phyloP scores from a whole-genome alignment of 306 rosid genomes.

The Quercus rubra region DNA sequence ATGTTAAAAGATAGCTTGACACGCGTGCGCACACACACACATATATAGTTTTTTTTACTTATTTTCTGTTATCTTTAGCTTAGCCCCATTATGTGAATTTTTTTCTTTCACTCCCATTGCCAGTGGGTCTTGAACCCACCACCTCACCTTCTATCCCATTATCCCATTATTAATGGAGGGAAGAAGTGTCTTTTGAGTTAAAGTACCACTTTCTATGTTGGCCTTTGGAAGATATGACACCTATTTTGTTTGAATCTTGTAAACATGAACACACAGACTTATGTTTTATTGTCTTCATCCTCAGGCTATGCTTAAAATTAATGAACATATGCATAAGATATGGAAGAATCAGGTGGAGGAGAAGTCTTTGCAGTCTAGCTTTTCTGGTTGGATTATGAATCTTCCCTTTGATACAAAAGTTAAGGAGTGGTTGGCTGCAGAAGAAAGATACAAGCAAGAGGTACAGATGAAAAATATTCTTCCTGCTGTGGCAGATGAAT shows the following conservation, averaged over 20 bases:
- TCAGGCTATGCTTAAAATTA: constrained; percentile 98
- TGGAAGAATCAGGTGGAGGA: constrained; percentile 81
- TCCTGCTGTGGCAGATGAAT: constrained; percentile 84
- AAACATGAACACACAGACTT: constrained; percentile 3
- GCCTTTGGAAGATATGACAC: constrained; percentile 1
- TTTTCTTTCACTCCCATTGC: no score
- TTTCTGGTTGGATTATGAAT: constrained; percentile 83
- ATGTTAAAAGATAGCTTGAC: no score
- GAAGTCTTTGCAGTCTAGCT: constrained; percentile 63
- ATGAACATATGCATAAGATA: constrained; percentile 92
- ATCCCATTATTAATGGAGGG: background rate
- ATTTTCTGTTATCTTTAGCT: no score
- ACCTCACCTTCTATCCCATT: no score
- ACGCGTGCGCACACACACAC: rapidly evolving
- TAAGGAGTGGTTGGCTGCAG: constrained; percentile 90
- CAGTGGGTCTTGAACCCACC: no score
- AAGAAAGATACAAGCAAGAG: constrained; percentile 86
- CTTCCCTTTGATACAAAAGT: constrained; percentile 80
- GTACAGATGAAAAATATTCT: constrained; percentile 87
- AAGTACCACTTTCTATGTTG: background rate
- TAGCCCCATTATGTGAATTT: no score
- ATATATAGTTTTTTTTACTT: no score
- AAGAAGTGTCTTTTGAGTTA: background rate
- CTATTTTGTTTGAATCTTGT: constrained; percentile 4
- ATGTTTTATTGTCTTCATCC: constrained; percentile 19